Evolutionary conservation across 2,329 filamentous ascomycete genomes (phyloP).

Genomic region (Stachybotrys chlorohalonatus): DNA sequence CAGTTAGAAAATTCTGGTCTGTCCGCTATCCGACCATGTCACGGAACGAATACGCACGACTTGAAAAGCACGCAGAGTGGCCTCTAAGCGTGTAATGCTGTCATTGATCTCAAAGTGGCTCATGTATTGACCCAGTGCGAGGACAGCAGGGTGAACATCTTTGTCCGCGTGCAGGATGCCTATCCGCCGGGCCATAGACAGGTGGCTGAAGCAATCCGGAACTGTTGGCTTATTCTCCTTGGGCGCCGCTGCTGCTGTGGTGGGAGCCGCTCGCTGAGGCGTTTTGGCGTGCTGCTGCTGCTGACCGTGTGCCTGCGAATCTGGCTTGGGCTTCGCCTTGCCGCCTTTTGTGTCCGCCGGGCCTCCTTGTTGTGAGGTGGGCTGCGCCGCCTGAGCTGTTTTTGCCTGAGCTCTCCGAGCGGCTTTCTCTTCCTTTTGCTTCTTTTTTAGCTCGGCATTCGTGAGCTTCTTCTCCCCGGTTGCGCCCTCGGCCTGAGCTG

Average conservation of each 20-base stretch:
- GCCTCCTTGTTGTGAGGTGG: conserved; percentile 20
- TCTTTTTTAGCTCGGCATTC: conserved; percentile 76
- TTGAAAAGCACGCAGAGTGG: conserved; percentile 83
- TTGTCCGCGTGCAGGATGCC: conserved; percentile 52
- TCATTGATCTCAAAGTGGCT: conserved; percentile 81
- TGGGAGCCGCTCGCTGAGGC: conserved; percentile 19
- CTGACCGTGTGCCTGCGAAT: conserved; percentile 16
- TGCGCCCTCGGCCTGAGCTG: neutral
- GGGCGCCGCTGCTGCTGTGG: conserved; percentile 19
- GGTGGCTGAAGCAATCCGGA: conserved; percentile 70
- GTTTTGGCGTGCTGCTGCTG: conserved; percentile 23
- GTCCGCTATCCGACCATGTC: neutral
- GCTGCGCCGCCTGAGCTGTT: conserved; percentile 36
- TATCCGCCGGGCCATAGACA: conserved; percentile 58
- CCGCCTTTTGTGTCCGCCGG: conserved; percentile 33
- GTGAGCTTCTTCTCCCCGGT: conserved; percentile 50
- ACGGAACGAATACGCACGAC: conserved; percentile 40
- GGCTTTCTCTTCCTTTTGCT: conserved; percentile 84
- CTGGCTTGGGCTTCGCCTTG: conserved; percentile 38
- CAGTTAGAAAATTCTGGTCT: neutral
- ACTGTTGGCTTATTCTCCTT: conserved; percentile 51
- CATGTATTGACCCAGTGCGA: conserved; percentile 84
- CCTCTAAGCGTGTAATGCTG: conserved; percentile 78
- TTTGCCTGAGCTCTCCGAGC: conserved; percentile 70
- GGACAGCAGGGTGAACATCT: conserved; percentile 77